Base-by-base conservation (phyloP, 768 basidiomycete genomes). In the Tulasnella calospora region DNA sequence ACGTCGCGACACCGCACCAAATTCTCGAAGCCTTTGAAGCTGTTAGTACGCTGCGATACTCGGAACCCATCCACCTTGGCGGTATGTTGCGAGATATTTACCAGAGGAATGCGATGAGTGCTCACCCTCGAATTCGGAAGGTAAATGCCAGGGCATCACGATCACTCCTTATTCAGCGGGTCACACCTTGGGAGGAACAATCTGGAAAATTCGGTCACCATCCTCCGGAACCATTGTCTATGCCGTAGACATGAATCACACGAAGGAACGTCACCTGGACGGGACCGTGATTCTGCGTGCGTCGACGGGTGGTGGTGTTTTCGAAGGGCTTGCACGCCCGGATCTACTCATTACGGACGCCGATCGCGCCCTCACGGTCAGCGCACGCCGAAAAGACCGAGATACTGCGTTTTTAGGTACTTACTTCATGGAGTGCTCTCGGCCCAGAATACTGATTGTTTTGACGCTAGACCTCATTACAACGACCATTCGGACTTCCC, bases 201-300 rank as follows among this genome's bases (percentile, higher is more conserved):
- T 99, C 80, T 99, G 96, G 96, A 98, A 98, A 83, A 93, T 99
- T 80, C 91, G 98, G n/a, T 98, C 96, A 0, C 96, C 98, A 2
- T 95, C 96, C 0, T 94, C 94, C 15, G 97, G 96, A 3, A 98
- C 98, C 3, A 92, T 99, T 44, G 86, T 99, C 35, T 98, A 99
- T 83, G 96, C 96, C 12, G 94, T 98, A 23, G 90, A 95, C 81
- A 88, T 98, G 86, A 99, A 99, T 83, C 98, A 99, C 84, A 96
- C 95, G 89, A 90, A 90, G 76, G 98, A 99, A 83, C 90, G 96
- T 46, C 97, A 98, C 85, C 87, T 99, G 40, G 96, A 99, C 81
- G 95, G 95, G 46, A 96, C 96, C 0, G 92, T 97, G 1, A 89
- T 97, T 47, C 89, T 95, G 81, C 89, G 92, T 46, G 88, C 90